Base-by-base conservation (phyloP, 768 basidiomycete genomes). In the Kwoniella sp. region DNA sequence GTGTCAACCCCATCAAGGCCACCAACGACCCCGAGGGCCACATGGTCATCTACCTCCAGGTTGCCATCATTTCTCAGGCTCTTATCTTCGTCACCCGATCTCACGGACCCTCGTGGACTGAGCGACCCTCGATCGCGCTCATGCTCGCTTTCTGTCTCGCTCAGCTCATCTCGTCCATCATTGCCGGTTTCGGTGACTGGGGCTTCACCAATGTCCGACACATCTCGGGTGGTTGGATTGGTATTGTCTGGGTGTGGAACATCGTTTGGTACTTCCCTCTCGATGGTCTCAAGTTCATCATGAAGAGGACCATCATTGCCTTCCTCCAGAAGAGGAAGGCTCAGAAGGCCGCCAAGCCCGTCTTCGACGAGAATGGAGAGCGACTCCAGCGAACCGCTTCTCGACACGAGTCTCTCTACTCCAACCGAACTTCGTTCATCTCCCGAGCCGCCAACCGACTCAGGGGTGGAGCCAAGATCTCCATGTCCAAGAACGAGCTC, bases 51-150 rank as follows among this genome's bases (percentile, higher is more conserved):
- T 73, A 73, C 67, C 69, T 73, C 56, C 71, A 73, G 58, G 93
- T 98, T 53, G 93, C 93, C 56, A 92, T 96, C 77, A 98, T 98
- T 78, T 96, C 93, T 39, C 93, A 98, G 76, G 93, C 93, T 1
- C 80, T 98, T 60, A 95, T 93, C 78, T 93, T 93, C 79, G 83
- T 92, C 75, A 93, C 90, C 33, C 89, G 90, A 78, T 84, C 90
- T 62, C 91, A 92, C 68, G 63, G 68, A 34, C 66, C 66, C 29
- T 73, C 68, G 33, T 73, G 68, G 68, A 71, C 63, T 57, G 72
- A 73, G 63, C 63, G 72, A 56, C 72, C 72, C 42, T 95, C 93
- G 28, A 77, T 79, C 27, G 93, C 93, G 26, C 83, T 98, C 50
- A 79, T 98, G 77, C 77, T 77, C 57, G 93, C 93, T 12, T 98